These are phyloP conservation scores for Yamadazyma membranifaciens DNA, from an alignment of 1,139 yeast genomes.

Conservation along the genomic window DNA sequence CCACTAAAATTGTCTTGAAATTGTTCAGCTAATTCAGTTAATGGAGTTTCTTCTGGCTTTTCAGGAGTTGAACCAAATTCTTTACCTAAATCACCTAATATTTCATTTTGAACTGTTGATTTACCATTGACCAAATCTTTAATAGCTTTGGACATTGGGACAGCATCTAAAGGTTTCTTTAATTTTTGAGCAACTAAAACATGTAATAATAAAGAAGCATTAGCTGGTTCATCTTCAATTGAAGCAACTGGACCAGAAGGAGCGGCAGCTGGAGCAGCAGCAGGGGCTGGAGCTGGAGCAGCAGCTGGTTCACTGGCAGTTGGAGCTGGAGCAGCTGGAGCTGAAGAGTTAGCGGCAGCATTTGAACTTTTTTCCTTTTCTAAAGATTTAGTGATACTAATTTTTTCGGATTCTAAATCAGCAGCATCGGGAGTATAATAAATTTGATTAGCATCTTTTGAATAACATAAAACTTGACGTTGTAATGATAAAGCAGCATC, in stretches of 20 bases:
- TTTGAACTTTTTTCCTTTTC: constrained; percentile 22
- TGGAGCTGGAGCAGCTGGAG: constrained; percentile 36
- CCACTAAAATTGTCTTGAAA: constrained; percentile 92
- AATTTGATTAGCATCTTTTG: constrained; percentile 93
- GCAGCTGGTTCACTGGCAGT: constrained; percentile 49
- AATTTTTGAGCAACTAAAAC: constrained; percentile 93
- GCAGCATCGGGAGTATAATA: constrained; percentile 91
- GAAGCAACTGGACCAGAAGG: constrained; percentile 77
- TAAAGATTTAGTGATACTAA: constrained; percentile 18
- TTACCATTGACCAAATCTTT: constrained; percentile 98
- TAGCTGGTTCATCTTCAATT: constrained; percentile 85
- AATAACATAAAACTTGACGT: constrained; percentile 93
- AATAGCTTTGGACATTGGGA: constrained; percentile 88
- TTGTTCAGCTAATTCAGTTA: constrained; percentile 90
- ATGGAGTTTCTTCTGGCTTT: constrained; percentile 97
- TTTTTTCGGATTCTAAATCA: constrained; percentile 45
- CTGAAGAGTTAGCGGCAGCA: constrained; percentile 28
- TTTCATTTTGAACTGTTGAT: constrained; percentile 97
- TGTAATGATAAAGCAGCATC: constrained; percentile 96
- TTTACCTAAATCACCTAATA: constrained; percentile 95
- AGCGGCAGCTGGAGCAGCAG: constrained; percentile 59
- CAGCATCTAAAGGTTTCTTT: constrained; percentile 82
- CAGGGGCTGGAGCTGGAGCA: constrained; percentile 55
- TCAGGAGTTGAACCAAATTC: constrained; percentile 98
- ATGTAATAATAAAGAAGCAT: constrained; percentile 79